Conservation (phyloP, 2,329 filamentous ascomycete genomes). For the Cytospora chrysosperma region DNA sequence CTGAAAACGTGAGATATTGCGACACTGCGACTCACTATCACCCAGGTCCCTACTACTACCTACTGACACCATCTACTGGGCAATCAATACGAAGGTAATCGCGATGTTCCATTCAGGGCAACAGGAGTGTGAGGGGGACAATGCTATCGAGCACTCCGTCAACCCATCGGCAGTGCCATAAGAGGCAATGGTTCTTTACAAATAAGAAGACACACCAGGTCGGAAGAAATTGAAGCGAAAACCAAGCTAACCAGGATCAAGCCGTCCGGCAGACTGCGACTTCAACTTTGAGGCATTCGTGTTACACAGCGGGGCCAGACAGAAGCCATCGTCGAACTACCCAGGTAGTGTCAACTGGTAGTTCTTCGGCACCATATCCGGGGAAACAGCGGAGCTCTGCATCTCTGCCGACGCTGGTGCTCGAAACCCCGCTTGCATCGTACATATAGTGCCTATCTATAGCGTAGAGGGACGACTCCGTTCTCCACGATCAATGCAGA, state of each 20-base stretch:
- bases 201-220: neutral
- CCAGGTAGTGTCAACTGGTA: no score
- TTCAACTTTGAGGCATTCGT: neutral
- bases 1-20: neutral
- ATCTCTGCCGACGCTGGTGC: neutral
- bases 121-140: neutral
- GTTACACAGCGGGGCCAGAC: neutral
- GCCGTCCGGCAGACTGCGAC: neutral
- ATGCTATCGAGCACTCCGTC: no score
- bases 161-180: no score
- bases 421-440: constrained; percentile 4
- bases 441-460: no score
- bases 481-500: neutral
- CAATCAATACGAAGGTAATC: no score
- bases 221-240: neutral
- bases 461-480: no score
- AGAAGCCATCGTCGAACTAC: constrained; percentile 1
- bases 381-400: constrained; percentile 5
- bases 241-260: neutral
- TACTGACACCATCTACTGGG: no score
- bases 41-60: no score
- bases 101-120: neutral
- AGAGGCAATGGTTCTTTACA: no score
- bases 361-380: neutral
- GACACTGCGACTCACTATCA: no score